Evolutionary conservation across 257 asterid genomes (phyloP), one percentile per base, ranked within the genome.

Genomic region (Avicennia marina): DNA sequence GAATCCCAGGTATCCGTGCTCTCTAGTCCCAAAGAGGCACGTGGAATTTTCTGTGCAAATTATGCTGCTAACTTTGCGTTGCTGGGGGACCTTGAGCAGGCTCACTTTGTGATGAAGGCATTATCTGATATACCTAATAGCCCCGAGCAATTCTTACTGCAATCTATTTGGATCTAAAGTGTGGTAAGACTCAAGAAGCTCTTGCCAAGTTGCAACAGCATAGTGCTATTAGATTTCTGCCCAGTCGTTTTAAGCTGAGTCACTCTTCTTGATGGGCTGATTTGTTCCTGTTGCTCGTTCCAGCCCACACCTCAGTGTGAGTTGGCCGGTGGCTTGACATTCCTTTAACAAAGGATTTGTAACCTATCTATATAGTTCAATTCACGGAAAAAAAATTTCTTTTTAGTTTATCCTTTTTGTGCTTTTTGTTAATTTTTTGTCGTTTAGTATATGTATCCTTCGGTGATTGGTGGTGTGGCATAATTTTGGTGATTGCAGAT

Each of bases 21-120:
- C 62, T 72, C 81, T 33, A 82, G 81, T 53, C 98, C 98, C 2
- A 94, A 80, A 73, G 89, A 87, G 77, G 95, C 96, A 9, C 90
- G 87, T 4, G 98, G 94, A 29, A 61, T 73, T 5, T 60, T 81
- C n/a, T 70, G 66, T 39, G 78, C 82, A 5, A 85, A 90, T 67
- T 72, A 72, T 45, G 98, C 98, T 38, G 76, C 81, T 59, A 72
- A 79, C 72, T 53, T 71, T 26, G 87, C 83, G 13, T 41, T 72
- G 68, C 73, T 68, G 27, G 94, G 96, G 29, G 91, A 90, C 58
- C 44, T 77, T 10, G 94, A 87, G 60, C 85, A 56, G 62, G 96
- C 95, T 22, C 79, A 53, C 18, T 78, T 75, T 63, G 79, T 76
- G 47, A 48, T 7, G 47, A 79, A 75, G 66, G 96, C 96, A 9